phyloP scores from a whole-genome alignment of 179 eudicot genomes.

The Amaranthus tricolor region DNA sequence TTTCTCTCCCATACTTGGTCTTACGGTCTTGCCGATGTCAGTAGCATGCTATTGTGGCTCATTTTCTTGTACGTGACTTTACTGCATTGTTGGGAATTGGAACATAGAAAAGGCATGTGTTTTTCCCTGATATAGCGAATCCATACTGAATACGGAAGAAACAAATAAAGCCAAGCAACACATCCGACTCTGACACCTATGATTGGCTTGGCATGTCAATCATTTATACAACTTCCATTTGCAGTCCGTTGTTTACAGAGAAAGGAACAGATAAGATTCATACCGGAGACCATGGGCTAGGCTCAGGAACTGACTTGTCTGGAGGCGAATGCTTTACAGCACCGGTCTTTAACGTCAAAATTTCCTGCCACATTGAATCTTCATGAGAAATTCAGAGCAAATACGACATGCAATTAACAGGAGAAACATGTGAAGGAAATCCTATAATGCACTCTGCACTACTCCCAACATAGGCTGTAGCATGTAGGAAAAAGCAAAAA shows the following conservation, averaged over 20 bases:
- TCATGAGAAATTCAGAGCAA: background rate
- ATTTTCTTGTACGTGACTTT: background rate
- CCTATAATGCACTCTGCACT: background rate
- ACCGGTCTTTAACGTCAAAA: slow-evolving; percentile 75
- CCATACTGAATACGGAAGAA: background rate
- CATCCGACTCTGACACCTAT: too few species aligned
- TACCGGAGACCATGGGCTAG: slow-evolving; percentile 99
- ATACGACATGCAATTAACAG: background rate
- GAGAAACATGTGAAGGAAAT: background rate
- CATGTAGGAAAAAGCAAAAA: too few species aligned
- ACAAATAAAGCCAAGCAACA: slow-evolving; percentile 1
- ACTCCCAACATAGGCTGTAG: too few species aligned
- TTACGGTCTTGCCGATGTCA: background rate
- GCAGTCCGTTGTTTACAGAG: background rate
- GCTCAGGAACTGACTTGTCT: slow-evolving; percentile 69
- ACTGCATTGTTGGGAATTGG: background rate
- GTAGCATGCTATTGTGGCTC: background rate
- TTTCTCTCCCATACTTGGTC: background rate
- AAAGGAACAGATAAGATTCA: slow-evolving; percentile 21
- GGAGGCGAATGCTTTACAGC: slow-evolving; percentile 95
- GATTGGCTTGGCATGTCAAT: background rate
- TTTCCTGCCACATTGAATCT: slow-evolving; percentile 52
- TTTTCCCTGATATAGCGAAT: background rate
- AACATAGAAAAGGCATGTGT: background rate
- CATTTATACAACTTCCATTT: background rate